A percentile compares a stretch with the other conserved stretches of the same genome.
phyloP scores from a whole-genome alignment of 2,329 filamentous ascomycete genomes.

The Pseudophaeomoniella oleicola region DNA sequence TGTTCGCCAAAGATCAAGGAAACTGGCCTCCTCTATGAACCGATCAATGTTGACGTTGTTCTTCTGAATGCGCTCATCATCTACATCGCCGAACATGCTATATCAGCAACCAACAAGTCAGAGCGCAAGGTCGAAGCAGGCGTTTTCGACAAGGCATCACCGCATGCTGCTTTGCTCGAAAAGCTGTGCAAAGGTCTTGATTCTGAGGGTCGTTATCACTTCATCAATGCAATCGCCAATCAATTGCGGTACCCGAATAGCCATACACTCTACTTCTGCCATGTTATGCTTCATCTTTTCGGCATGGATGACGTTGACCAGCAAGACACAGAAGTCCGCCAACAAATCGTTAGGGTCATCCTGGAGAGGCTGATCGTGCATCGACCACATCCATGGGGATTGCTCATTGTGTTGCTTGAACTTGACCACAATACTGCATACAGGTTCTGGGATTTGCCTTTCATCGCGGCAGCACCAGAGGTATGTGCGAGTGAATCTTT shows the following conservation, averaged over 20 bases:
- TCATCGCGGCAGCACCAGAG: conserved; percentile 80
- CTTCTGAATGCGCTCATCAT: conserved; percentile 73
- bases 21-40: conserved; percentile 51
- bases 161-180: conserved; percentile 59
- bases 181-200: conserved; percentile 61
- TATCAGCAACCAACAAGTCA: conserved; percentile 27
- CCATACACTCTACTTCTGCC: conserved; percentile 86
- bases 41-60: conserved; percentile 52
- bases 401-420: conserved; percentile 78
- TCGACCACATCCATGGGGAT: conserved; percentile 89
- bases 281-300: conserved; percentile 72
- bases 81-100: conserved; percentile 63
- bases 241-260: conserved; percentile 82
- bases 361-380: conserved; percentile 78
- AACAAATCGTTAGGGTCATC: conserved; percentile 79
- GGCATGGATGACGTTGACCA: conserved; percentile 53
- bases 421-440: conserved; percentile 83
- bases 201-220: conserved; percentile 68
- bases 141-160: conserved; percentile 48
- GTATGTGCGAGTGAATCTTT: conserved; percentile 32
- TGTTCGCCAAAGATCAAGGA: conserved; percentile 43
- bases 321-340: conserved; percentile 68
- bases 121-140: conserved; percentile 42
- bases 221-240: conserved; percentile 74
- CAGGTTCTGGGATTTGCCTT: conserved; percentile 82